Evolutionary conservation across 495 filamentous ascomycete genomes (phyloP), one percentile per base, ranked within the genome.

Genomic region (Penicillium alfredii): DNA sequence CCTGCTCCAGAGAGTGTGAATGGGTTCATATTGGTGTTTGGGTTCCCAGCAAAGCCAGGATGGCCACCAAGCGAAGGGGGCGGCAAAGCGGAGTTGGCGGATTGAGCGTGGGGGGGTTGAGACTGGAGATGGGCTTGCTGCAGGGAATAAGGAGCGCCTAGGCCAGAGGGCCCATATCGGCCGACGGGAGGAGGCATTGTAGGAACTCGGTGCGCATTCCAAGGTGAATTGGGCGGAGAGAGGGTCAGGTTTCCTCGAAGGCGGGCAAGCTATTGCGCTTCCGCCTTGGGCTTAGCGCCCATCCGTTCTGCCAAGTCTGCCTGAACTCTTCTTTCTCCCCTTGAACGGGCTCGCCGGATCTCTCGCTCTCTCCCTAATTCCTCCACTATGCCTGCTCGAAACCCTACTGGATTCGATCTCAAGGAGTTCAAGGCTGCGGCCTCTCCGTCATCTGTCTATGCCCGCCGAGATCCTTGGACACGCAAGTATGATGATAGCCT

Each of bases 391-490:
- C 45, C 77, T 30, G 51, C 70, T 42, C 60, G 60, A 63, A 84
- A 83, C 74, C 74, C 87, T 73, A 90, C 86, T 44, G 84, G 88
- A 63, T 93, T 94, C 74, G 77, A 90, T 64, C 57, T 81, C 46
- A 69, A 67, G 57, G 80, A 86, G 52, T 77, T 88, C 61, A 79
- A 74, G 51, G 73, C 73, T 33, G 70, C 87, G 13, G 67, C 84
- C 40, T 76, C 75, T 21, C 68, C 68, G 44, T 73, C 77, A 37
- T 73, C 75, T 30, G 43, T 56, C 21, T 72, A 53, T 48, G 64
- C 64, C 35, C 68, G 68, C 59, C 80, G 83, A 56, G 93, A 97
- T 60, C 92, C 92, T 25, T 98, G 92, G 92, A 78, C 76, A 58
- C 68, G 81, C 71, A 51, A 68, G 89, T 94, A 64, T 30, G 71